phyloP scores from a whole-genome alignment of 1,139 yeast genomes.

The Candida sanyaensis region DNA sequence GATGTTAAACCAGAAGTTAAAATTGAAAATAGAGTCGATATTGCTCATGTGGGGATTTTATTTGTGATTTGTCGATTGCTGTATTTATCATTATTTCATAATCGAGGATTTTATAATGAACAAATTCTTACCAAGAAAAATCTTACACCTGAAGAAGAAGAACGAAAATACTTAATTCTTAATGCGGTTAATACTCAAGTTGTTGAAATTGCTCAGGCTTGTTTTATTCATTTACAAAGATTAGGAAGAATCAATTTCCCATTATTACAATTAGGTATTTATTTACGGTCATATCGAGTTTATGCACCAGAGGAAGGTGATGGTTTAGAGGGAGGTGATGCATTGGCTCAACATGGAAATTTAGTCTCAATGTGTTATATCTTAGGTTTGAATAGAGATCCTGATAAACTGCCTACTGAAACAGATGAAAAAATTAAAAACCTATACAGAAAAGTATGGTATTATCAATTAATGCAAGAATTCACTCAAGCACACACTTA shows the following conservation, averaged over 20 bases:
- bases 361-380: constrained; percentile 43
- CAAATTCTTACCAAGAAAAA: constrained; percentile 20
- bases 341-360: constrained; percentile 36
- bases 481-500: constrained; percentile 32
- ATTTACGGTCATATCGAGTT: constrained; percentile 45
- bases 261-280: constrained; percentile 34
- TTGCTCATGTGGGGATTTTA: constrained; percentile 33
- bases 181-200: constrained; percentile 30
- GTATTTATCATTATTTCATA: constrained; percentile 36
- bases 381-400: constrained; percentile 49
- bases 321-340: constrained; percentile 46
- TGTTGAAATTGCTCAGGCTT: constrained; percentile 29
- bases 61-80: constrained; percentile 32
- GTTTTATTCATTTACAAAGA: constrained; percentile 29
- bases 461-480: constrained; percentile 37
- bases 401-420: constrained; percentile 23
- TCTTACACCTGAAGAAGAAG: constrained; percentile 19
- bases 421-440: constrained; percentile 29
- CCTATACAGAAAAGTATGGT: constrained; percentile 54
- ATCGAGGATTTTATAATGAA: constrained; percentile 30
- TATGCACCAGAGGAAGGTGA: constrained; percentile 57
- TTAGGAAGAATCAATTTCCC: constrained; percentile 25
- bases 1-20: constrained; percentile 17
- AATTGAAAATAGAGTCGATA: constrained; percentile 30
- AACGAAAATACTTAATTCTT: constrained; percentile 33